phyloP scores from a whole-genome alignment of 2,329 filamentous ascomycete genomes.

The Periconia digitata region DNA sequence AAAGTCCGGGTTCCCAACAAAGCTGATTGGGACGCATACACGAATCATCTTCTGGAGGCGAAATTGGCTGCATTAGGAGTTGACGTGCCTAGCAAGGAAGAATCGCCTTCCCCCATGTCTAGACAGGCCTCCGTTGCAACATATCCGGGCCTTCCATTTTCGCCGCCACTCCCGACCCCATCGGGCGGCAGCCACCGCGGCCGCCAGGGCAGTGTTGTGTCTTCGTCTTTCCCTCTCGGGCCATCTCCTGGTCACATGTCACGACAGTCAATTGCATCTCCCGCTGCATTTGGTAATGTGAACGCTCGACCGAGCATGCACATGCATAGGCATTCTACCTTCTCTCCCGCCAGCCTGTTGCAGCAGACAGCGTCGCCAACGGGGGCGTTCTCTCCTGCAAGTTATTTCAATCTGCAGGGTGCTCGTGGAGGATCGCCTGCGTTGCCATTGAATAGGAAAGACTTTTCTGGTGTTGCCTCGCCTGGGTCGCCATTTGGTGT shows the following conservation, averaged over 20 bases:
- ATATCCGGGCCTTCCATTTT: slow-evolving; percentile 76
- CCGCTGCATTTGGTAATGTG: slow-evolving; percentile 61
- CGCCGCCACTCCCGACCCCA: slow-evolving; percentile 77
- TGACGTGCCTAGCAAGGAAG: slow-evolving; percentile 72
- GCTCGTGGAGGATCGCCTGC: slow-evolving; percentile 49
- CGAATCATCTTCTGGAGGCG: slow-evolving; percentile 80
- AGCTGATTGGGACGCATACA: slow-evolving; percentile 76
- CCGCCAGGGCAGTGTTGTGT: slow-evolving; percentile 60
- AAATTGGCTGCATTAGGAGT: slow-evolving; percentile 92
- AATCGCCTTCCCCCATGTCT: slow-evolving; percentile 64
- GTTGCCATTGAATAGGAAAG: slow-evolving; percentile 35
- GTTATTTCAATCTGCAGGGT: slow-evolving; percentile 41
- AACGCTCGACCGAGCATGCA: slow-evolving; percentile 54
- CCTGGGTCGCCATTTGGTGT: slow-evolving; percentile 65
- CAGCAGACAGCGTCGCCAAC: slow-evolving; percentile 62
- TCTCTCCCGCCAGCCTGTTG: slow-evolving; percentile 69
- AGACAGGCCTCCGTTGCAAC: slow-evolving; percentile 68
- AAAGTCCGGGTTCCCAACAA: slow-evolving; percentile 71
- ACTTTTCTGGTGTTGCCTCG: slow-evolving; percentile 39
- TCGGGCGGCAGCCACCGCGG: slow-evolving; percentile 73
- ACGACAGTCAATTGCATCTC: slow-evolving; percentile 69
- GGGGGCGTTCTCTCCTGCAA: slow-evolving; percentile 45
- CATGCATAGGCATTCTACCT: slow-evolving; percentile 73
- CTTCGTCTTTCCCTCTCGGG: slow-evolving; percentile 59
- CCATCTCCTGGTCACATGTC: slow-evolving; percentile 58